Conservation (phyloP, 768 basidiomycete genomes). For the Daedaleopsis sinensis region DNA sequence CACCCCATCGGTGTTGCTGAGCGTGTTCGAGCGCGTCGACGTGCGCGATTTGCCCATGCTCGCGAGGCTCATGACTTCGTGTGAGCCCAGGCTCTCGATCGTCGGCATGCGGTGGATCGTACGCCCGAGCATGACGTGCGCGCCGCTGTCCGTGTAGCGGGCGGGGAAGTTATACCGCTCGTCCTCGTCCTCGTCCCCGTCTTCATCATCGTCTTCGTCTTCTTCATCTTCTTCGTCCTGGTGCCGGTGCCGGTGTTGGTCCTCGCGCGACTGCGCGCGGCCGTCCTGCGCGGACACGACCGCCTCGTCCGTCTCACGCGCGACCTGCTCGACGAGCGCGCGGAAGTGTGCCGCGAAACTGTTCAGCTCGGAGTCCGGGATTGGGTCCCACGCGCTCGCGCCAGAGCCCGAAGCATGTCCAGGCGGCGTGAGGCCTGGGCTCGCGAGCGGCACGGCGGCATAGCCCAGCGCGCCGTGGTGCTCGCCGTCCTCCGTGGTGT, state of each 20-base stretch:
- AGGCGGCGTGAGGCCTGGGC: not conserved
- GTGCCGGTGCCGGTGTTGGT: slow-evolving; percentile 1
- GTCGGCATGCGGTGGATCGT: slow-evolving; percentile 78
- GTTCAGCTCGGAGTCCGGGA: slow-evolving; percentile 40
- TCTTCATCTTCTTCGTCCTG: slow-evolving; percentile 16
- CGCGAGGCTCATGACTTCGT: slow-evolving; percentile 46
- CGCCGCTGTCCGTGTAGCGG: slow-evolving; percentile 36
- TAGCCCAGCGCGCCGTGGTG: slow-evolving; percentile 15
- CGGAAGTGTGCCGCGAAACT: slow-evolving; percentile 55
- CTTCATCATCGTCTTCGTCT: slow-evolving; percentile 10
- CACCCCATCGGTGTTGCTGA: slow-evolving; percentile 23
- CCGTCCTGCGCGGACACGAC: slow-evolving; percentile 34
- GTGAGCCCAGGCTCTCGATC: slow-evolving; percentile 75
- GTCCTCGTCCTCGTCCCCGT: not conserved
- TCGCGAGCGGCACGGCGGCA: slow-evolving; percentile 11
- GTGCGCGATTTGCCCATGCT: slow-evolving; percentile 27
- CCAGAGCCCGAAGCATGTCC: not conserved
- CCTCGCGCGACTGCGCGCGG: too few relatives aligned
- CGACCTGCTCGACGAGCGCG: slow-evolving; percentile 50
- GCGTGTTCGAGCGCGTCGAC: slow-evolving; percentile 32
- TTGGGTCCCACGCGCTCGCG: slow-evolving; percentile 1
- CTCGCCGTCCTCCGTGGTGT: slow-evolving; percentile 3
- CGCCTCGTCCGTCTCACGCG: slow-evolving; percentile 55
- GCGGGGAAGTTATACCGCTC: not conserved
- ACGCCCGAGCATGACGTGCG: slow-evolving; percentile 63